Conservation (phyloP, 2,329 filamentous ascomycete species). For the Fusarium sp. region DNA sequence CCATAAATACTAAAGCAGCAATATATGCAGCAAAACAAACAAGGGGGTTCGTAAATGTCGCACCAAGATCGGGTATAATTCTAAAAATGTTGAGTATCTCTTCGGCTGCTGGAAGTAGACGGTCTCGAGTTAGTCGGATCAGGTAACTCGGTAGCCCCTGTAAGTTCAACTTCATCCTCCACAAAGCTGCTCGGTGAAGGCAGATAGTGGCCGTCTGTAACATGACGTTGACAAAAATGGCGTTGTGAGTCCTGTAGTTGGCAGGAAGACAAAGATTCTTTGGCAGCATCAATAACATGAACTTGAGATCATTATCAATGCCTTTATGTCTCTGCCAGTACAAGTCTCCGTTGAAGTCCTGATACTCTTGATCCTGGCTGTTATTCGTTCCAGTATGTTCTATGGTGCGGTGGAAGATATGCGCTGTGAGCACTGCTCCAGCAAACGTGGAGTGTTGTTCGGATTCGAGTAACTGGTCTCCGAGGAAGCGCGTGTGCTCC, state of each 20-base stretch:
- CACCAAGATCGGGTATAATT: slow-evolving; percentile 8
- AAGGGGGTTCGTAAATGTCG: slow-evolving; percentile 7
- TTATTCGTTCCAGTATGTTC: neutral
- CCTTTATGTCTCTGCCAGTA: slow-evolving; percentile 6
- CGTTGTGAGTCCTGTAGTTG: slow-evolving; percentile 11
- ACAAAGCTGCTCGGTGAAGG: slow-evolving; percentile 17
- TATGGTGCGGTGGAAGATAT: slow-evolving; percentile 17
- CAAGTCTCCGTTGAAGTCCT: neutral
- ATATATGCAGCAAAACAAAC: slow-evolving; percentile 19
- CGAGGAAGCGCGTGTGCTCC: slow-evolving; percentile 1
- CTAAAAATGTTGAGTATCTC: slow-evolving; percentile 17
- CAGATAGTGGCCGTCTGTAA: slow-evolving; percentile 17
- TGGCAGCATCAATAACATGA: slow-evolving; percentile 13
- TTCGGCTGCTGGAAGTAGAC: slow-evolving; percentile 6
- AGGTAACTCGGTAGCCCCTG: neutral
- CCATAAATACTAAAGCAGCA: slow-evolving; percentile 6
- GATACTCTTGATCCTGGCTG: neutral
- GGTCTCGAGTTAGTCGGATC: slow-evolving; percentile 14
- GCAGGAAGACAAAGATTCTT: slow-evolving; percentile 13
- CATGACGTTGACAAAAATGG: slow-evolving; percentile 19
- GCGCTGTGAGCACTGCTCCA: slow-evolving; percentile 3
- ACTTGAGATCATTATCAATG: slow-evolving; percentile 18
- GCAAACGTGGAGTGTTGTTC: slow-evolving; percentile 8
- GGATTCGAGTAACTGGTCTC: slow-evolving; percentile 1
- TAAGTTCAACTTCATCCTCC: slow-evolving; percentile 16